phyloP scores from a whole-genome alignment of 225 moss, liverwort and hornwort genomes.

The Pleurozium schreberi region DNA sequence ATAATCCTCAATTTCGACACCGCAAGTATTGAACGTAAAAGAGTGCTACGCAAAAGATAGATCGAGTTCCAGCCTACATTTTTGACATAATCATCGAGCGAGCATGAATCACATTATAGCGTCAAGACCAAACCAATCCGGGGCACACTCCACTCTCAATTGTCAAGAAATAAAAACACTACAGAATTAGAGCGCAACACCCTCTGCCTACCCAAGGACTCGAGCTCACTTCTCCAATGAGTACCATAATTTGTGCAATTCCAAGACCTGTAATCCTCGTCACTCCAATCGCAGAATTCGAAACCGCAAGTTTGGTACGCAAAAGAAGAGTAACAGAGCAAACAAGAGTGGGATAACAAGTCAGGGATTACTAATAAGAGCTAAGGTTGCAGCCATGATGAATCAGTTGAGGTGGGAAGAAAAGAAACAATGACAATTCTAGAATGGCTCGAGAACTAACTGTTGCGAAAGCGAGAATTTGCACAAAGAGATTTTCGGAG shows the following conservation, averaged over 20 bases:
- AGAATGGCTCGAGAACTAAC: not conserved
- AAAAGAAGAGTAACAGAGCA: not conserved
- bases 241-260: not conserved
- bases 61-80: not conserved
- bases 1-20: not conserved
- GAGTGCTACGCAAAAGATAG: too few species aligned
- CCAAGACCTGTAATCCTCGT: not conserved
- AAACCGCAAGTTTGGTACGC: not conserved
- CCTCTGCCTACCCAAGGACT: not conserved
- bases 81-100: not conserved
- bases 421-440: not conserved
- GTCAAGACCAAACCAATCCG: not conserved
- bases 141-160: not conserved
- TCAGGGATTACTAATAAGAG: not conserved
- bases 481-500: not conserved
- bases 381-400: not conserved
- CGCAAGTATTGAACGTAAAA: not conserved
- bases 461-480: not conserved
- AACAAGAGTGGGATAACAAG: not conserved
- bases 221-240: not conserved
- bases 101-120: not conserved
- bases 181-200: not conserved
- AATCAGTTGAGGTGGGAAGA: not conserved
- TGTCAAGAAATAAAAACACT: not conserved
- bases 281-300: not conserved